These are phyloP conservation scores for Pisolithus sp. DNA, from an alignment of 768 basidiomycete species.

Conservation along the genomic window DNA sequence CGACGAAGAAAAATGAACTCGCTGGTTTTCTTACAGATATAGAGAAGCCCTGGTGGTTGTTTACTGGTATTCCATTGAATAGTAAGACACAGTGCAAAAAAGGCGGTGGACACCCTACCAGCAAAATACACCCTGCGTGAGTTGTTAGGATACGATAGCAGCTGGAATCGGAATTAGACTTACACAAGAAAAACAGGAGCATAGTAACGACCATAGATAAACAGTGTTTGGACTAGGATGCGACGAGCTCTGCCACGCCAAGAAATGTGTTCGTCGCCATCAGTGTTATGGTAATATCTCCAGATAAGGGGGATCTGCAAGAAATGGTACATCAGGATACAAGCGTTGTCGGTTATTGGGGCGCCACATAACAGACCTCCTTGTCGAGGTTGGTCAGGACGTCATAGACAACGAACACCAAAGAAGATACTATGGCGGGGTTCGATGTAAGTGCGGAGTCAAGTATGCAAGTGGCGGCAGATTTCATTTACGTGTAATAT, in stretches of 20 bases:
- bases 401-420: not conserved
- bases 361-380: conserved; percentile 7
- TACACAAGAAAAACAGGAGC: conserved; percentile 17
- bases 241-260: not conserved
- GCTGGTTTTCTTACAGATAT: not conserved
- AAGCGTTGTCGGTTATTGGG: not conserved
- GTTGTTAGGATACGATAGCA: too few relatives aligned
- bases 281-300: conserved; percentile 1
- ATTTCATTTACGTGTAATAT: not conserved
- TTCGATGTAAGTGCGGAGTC: not conserved
- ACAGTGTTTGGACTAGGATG: conserved; percentile 10
- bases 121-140: too few relatives aligned
- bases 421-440: not conserved
- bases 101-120: too few relatives aligned
- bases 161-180: not conserved
- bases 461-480: not conserved
- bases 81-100: not conserved
- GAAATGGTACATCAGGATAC: not conserved
- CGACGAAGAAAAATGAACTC: conserved; percentile 5
- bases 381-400: conserved; percentile 14
- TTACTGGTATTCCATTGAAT: not conserved
- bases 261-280: not conserved
- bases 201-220: conserved; percentile 21
- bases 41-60: not conserved
- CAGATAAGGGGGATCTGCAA: conserved; percentile 14